Evolutionary conservation across 1,284 basidiomycete species (phyloP).

Genomic region (Puccinia polysora): DNA sequence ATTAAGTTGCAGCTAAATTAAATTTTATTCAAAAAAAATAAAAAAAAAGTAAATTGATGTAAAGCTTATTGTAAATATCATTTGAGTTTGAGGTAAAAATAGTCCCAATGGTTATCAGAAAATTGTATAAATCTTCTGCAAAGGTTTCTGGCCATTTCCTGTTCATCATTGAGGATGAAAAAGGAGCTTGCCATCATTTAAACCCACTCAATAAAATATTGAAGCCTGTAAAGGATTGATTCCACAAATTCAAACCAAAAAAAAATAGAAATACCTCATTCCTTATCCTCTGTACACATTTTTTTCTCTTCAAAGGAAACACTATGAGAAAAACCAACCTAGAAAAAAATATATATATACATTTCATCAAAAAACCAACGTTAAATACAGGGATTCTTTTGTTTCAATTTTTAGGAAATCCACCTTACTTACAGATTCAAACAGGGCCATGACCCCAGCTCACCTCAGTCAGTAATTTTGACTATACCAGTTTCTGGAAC

Average conservation of each 20-base stretch:
- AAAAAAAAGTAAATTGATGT: slow-evolving; percentile 46
- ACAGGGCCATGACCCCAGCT: slow-evolving; percentile 28
- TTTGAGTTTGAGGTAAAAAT: slow-evolving; percentile 34
- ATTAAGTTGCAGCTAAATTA: slow-evolving; percentile 16
- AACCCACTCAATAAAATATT: slow-evolving; percentile 14
- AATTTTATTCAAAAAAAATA: slow-evolving; percentile 32
- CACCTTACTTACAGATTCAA: slow-evolving; percentile 10
- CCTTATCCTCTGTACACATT: slow-evolving; percentile 30
- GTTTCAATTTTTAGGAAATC: slow-evolving; percentile 17
- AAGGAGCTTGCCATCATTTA: background rate
- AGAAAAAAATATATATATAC: background rate
- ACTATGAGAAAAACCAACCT: background rate
- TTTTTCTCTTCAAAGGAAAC: background rate
- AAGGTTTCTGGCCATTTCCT: slow-evolving; percentile 34
- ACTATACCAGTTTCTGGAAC: slow-evolving; percentile 11
- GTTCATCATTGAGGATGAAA: background rate
- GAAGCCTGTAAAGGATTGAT: slow-evolving; percentile 18
- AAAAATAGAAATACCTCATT: slow-evolving; percentile 13
- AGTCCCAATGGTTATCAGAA: background rate
- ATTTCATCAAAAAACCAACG: background rate
- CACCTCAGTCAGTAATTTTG: slow-evolving; percentile 20
- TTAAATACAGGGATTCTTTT: slow-evolving; percentile 38
- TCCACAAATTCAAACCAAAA: slow-evolving; percentile 12
- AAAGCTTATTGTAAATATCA: slow-evolving; percentile 38
- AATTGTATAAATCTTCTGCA: slow-evolving; percentile 25